Base-by-base conservation (phyloP, 148 eudicot species). In the Arbutus unedo region DNA sequence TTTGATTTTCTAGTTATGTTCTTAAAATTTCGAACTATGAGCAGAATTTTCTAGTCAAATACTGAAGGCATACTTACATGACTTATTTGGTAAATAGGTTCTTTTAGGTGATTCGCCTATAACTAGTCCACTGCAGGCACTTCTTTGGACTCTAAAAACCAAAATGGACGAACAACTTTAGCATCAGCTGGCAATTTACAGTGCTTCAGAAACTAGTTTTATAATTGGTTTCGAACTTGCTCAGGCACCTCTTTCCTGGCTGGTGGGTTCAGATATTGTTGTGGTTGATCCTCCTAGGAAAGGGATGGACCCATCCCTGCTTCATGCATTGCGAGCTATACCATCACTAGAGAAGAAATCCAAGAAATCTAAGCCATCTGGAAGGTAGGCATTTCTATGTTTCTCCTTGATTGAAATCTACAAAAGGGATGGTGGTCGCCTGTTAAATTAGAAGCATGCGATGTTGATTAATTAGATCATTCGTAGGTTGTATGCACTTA, bases 241-340 rank as follows among this genome's bases (percentile, higher is more conserved):
- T 59, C 89, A 96, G 99, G 96, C 92, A 59, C 98, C 99, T 82
- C 85, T 90, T 87, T 89, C 94, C 66, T 96, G 99, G 99, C 90
- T 96, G 76, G 84, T 91, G 84, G 99, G 99, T 43, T 90, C 98
- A 71, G 99, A 96, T 81, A 92, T 94, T 53, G 89, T 96, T 81
- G 93, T 96, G 78, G 99, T 96, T 85, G 99, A 96, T 85, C 99
- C 99, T 85, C 98, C 99, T 23, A 89, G 99, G 90, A 96, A 96
- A 83, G 99, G 99, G 85, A 88, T 96, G 79, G 97, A 96, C 76
- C 93, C 89, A 31, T 90, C 93, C 31, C 77, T 96, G 80, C 86
- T 94, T 77, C 43, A 83, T 84, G 91, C 91, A 62, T 85, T 96
- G 77, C 87, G 79, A 80, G 83, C 86, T 70, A 83, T 94, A 77